Evolutionary conservation across 371 early-diverging fungal genomes (phyloP), one percentile per base, ranked within the genome.

Genomic region (Saksenaea oblongispora): DNA sequence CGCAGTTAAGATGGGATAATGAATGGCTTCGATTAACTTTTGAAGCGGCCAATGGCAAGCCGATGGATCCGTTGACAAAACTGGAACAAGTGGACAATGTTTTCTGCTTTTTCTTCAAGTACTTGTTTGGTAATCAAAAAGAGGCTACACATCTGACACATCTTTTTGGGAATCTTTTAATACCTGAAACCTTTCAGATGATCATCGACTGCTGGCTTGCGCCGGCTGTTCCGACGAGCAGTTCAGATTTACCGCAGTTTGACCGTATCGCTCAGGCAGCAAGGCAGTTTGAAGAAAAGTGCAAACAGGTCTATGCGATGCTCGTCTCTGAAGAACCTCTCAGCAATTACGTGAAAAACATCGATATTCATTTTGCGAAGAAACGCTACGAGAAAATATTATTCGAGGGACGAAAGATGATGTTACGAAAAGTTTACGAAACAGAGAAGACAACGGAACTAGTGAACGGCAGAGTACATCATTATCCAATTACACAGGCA

Each of bases 391-490:
- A 72, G 5, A 69, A 65, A 15, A 54, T 82, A 3, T 51, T 82
- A 35, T 39, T 59, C 1, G 64, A 79, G 22, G 82, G 69, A 9
- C 67, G 82, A 18, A 68, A 66, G 15, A 72, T 82, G 8, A 79
- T 82, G 78, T 34, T 79, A 4, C 69, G 82, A 56, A 56, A 64
- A 44, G 58, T 79, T 0, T 82, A 82, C 34, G 82, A 79, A 37
- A 62, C 69, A 5, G 76, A 80, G 1, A 65, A 65, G 17, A 42
- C 54, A 1, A 54, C 63, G 1, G 66, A 74, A 5, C 22, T 15
- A 34, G 55, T 62, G 34, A 9, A 66, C 13, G 14, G 37, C 35
- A 39, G 10, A 11, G 54, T 34, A 13, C 67, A 65, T 11, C 58
- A 64, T 4, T 79, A 62, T 36, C 65, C 69, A 28, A 73, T 79